phyloP scores from a whole-genome alignment of 257 asterid species.

The Plantago major region DNA sequence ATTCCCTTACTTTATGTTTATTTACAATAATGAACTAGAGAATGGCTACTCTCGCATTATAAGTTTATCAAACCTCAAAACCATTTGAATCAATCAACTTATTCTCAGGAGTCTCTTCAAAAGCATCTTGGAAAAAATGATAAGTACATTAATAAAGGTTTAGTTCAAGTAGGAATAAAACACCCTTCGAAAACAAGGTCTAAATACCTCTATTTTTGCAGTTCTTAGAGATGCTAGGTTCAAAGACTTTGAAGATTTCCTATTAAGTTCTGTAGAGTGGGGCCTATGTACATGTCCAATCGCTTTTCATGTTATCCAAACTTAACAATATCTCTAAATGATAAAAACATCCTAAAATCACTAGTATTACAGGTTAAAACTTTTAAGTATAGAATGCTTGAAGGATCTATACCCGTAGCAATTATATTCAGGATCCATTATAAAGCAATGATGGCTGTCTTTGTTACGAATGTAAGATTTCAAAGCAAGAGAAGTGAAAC shows the following conservation, averaged over 20 bases:
- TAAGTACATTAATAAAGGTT: background rate
- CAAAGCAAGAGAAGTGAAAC: slow-evolving; percentile 1
- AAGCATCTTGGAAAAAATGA: background rate
- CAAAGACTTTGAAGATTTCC: slow-evolving; percentile 4
- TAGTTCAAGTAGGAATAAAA: slow-evolving; percentile 8
- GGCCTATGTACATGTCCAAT: background rate
- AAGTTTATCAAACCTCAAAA: too few relatives aligned
- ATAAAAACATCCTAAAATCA: slow-evolving; percentile 8
- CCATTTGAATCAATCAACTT: background rate
- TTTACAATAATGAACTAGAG: too few relatives aligned
- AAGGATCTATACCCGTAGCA: background rate
- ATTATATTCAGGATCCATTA: background rate
- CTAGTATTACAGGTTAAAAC: slow-evolving; percentile 9
- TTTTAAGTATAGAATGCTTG: background rate
- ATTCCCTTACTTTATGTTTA: too few relatives aligned
- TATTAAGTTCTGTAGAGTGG: background rate
- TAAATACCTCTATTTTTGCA: background rate
- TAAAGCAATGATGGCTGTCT: background rate
- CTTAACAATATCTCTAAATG: background rate
- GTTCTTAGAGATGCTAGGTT: background rate
- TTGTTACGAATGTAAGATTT: background rate
- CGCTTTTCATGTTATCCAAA: slow-evolving; percentile 2
- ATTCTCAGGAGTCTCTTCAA: background rate
- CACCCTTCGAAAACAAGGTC: slow-evolving; percentile 3
- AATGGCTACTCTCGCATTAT: too few relatives aligned